Conservation (phyloP, 1,284 basidiomycete genomes). For the Trichosporon faecale region DNA sequence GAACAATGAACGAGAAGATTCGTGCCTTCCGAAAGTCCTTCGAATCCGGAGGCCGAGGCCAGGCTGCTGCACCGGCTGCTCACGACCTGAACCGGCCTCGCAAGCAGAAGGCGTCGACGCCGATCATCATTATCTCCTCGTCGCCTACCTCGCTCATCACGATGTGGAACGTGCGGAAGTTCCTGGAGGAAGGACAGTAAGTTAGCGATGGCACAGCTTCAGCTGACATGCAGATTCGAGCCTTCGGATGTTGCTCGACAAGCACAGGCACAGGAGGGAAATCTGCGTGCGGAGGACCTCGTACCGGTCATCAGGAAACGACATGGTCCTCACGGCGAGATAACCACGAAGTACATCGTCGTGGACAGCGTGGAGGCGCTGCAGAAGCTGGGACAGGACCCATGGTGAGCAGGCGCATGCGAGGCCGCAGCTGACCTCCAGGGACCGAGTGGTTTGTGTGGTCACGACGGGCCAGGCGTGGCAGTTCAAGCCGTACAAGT, state of each 20-base stretch:
- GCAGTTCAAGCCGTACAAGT: conserved; percentile 96
- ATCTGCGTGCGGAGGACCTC: conserved; percentile 74
- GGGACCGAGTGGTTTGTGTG: conserved; percentile 90
- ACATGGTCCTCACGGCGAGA: conserved; percentile 52
- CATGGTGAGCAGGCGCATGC: conserved; percentile 60
- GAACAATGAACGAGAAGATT: conserved; percentile 46
- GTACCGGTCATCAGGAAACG: conserved; percentile 76
- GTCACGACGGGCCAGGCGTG: conserved; percentile 96
- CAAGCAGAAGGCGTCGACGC: conserved; percentile 56
- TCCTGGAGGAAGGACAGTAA: conserved; percentile 83
- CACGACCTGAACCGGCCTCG: conserved; percentile 46
- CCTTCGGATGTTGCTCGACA: conserved; percentile 67
- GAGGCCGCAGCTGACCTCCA: conserved; percentile 26
- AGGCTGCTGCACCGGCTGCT: conserved; percentile 17
- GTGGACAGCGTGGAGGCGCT: conserved; percentile 91
- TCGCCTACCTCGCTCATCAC: conserved; percentile 92
- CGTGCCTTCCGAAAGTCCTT: conserved; percentile 38
- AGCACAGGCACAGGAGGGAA: conserved; percentile 59
- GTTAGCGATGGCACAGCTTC: conserved; percentile 35
- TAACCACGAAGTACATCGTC: conserved; percentile 64
- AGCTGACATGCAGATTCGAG: conserved; percentile 62
- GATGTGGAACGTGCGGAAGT: conserved; percentile 94
- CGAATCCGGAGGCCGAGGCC: conserved; percentile 27
- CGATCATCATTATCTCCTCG: conserved; percentile 95
- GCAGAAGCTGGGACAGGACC: conserved; percentile 81